Percentiles rank a stretch among this genome's conserved stretches.
Evolutionary conservation across 1,284 basidiomycete genomes (phyloP).

Genomic region (Cryptococcus hybrid): DNA sequence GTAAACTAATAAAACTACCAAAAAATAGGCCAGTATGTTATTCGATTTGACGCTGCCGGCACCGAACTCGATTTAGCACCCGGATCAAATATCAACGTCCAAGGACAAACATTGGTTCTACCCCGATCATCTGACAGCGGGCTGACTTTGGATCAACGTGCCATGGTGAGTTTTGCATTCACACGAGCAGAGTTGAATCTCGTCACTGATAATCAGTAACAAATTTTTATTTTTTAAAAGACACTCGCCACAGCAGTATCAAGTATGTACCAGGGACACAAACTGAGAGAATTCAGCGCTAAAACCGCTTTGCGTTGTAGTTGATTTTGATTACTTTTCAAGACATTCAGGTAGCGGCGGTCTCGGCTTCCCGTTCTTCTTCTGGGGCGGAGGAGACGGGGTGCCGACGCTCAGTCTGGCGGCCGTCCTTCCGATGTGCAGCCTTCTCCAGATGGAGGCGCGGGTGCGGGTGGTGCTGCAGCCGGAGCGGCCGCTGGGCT

Average conservation of each 20-base stretch:
- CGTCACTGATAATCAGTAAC: not conserved
- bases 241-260: slow-evolving; percentile 52
- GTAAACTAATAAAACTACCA: not conserved
- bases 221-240: slow-evolving; percentile 2
- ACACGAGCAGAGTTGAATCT: slow-evolving; percentile 6
- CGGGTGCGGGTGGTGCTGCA: slow-evolving; percentile 7
- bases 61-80: slow-evolving; percentile 47
- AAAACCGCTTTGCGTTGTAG: slow-evolving; percentile 8
- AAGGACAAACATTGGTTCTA: slow-evolving; percentile 39
- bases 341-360: slow-evolving; percentile 63
- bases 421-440: slow-evolving; percentile 7
- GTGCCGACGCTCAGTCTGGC: slow-evolving; percentile 16
- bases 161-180: slow-evolving; percentile 54
- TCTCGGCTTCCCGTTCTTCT: slow-evolving; percentile 48
- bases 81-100: slow-evolving; percentile 29
- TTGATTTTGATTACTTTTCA: slow-evolving; percentile 60
- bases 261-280: slow-evolving; percentile 21
- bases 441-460: not conserved
- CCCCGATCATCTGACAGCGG: slow-evolving; percentile 34
- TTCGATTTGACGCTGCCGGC: slow-evolving; percentile 61
- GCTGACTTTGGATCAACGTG: slow-evolving; percentile 73
- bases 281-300: no score
- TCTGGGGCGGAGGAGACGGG: slow-evolving; percentile 47
- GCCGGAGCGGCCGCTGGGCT: slow-evolving; percentile 26
- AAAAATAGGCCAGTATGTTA: slow-evolving; percentile 64